Evolutionary conservation across 305 asterid species (phyloP).

Genomic region (Fraxinus velutina): DNA sequence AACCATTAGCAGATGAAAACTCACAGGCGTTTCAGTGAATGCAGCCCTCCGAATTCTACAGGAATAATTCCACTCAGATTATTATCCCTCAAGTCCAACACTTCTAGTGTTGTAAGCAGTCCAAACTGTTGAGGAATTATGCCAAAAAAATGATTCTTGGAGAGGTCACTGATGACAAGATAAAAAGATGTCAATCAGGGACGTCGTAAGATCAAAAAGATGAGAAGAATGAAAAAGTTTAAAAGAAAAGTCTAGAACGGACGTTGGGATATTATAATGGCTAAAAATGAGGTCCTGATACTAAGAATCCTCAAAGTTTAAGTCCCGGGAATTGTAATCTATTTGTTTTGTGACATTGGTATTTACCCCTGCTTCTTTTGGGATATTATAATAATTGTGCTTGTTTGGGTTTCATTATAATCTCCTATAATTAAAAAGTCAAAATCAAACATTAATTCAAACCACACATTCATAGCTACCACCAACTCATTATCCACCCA

Average conservation of each 20-base stretch:
- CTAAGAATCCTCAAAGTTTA: neutral
- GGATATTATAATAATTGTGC: neutral
- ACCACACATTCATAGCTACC: neutral
- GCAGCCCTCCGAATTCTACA: conserved; percentile 64
- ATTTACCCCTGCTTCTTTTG: neutral
- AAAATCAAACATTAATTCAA: neutral
- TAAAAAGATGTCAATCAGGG: neutral
- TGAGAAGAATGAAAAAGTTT: neutral
- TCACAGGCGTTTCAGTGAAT: conserved; percentile 63
- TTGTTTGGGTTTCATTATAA: neutral
- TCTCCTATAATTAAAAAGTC: neutral
- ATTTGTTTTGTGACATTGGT: neutral
- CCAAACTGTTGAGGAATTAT: conserved; percentile 73
- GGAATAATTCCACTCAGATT: conserved; percentile 74
- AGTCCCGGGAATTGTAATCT: neutral
- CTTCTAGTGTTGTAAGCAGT: conserved; percentile 53
- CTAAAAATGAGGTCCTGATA: neutral
- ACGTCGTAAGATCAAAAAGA: neutral
- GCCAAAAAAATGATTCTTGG: conserved; percentile 70
- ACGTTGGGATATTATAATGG: neutral
- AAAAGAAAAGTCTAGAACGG: neutral
- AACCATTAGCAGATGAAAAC: conserved; percentile 16
- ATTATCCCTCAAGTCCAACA: conserved; percentile 78
- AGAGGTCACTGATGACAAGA: conserved; percentile 51
- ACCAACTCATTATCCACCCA: neutral